These are phyloP conservation scores for Primulina eburnea DNA, from an alignment of 257 asterid genomes.

Conservation along the genomic window DNA sequence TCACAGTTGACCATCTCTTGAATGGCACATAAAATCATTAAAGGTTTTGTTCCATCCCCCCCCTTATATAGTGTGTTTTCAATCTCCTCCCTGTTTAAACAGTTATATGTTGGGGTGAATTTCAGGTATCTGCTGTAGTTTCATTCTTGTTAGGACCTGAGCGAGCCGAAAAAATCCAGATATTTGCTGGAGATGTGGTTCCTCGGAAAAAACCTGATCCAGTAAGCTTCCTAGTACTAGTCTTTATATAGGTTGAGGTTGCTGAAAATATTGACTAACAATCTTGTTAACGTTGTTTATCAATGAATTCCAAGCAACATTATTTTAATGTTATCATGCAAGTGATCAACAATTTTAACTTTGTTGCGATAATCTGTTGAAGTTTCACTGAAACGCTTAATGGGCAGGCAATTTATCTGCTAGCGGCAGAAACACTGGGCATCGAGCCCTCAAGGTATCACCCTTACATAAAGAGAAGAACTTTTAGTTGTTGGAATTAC, in stretches of 20 bases:
- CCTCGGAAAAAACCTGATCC: slow-evolving; percentile 98
- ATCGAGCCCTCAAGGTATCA: slow-evolving; percentile 83
- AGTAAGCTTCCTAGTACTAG: slow-evolving; percentile 38
- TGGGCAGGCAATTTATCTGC: slow-evolving; percentile 84
- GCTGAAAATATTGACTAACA: not conserved
- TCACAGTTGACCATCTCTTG: too few species aligned
- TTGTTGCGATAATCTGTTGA: not conserved
- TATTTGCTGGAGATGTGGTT: slow-evolving; percentile 94
- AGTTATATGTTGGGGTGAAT: not conserved
- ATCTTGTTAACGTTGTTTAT: not conserved
- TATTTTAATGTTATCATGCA: not conserved
- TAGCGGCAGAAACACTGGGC: slow-evolving; percentile 78
- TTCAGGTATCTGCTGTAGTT: slow-evolving; percentile 93
- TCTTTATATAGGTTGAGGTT: not conserved
- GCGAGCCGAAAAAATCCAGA: slow-evolving; percentile 78
- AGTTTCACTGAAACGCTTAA: slow-evolving; percentile 13
- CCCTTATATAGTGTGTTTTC: too few species aligned
- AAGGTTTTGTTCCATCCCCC: too few species aligned
- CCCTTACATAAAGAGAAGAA: not conserved
- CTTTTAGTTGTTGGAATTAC: not conserved
- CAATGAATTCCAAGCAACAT: not conserved
- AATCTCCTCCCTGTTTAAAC: not conserved
- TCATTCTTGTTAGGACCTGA: slow-evolving; percentile 79
- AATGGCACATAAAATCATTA: not conserved
- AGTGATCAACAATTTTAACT: not conserved